Evolutionary conservation across 495 filamentous ascomycete species (phyloP).

Genomic region (Pseudomonodictys pantanalensis): DNA sequence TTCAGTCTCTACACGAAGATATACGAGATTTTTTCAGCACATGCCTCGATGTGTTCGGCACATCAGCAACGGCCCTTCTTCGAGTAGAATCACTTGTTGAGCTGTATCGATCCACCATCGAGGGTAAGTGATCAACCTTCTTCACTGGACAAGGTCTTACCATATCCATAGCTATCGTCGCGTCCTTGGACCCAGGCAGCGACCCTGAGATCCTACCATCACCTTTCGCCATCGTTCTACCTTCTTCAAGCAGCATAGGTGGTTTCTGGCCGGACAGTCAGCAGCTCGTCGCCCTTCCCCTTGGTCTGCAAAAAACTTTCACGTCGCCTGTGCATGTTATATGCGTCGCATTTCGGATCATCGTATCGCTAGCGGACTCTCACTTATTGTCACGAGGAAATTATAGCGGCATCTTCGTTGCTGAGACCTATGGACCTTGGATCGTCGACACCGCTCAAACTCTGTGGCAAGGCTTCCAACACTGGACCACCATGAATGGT

Average conservation of each 20-base stretch:
- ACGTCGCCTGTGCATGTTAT: conserved; percentile 28
- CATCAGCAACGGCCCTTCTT: conserved; percentile 23
- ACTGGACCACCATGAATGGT: neutral
- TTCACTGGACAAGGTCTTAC: conserved; percentile 1
- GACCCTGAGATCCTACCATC: neutral
- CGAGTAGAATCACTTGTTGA: conserved; percentile 22
- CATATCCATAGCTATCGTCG: conserved; percentile 12
- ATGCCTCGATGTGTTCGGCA: conserved; percentile 13
- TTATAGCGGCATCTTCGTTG: too few relatives aligned
- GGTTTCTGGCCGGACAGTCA: conserved; percentile 36
- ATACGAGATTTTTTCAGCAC: conserved; percentile 35
- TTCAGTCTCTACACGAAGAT: conserved; percentile 23
- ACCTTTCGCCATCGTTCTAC: conserved; percentile 26
- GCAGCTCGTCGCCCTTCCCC: conserved; percentile 33
- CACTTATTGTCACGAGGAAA: too few relatives aligned
- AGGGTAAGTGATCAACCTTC: conserved; percentile 31
- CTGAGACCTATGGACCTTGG: conserved; percentile 22
- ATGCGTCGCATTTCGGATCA: conserved; percentile 25
- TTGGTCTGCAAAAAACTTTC: conserved; percentile 33
- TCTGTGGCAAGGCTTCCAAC: conserved; percentile 18
- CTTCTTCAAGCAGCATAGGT: conserved; percentile 31
- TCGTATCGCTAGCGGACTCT: conserved; percentile 4
- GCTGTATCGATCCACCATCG: conserved; percentile 33
- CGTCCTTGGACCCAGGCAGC: conserved; percentile 2
- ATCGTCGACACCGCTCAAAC: conserved; percentile 4